These are phyloP conservation scores for Candolleomyces eurysporus DNA, from an alignment of 768 basidiomycete species.

Conservation along the genomic window DNA sequence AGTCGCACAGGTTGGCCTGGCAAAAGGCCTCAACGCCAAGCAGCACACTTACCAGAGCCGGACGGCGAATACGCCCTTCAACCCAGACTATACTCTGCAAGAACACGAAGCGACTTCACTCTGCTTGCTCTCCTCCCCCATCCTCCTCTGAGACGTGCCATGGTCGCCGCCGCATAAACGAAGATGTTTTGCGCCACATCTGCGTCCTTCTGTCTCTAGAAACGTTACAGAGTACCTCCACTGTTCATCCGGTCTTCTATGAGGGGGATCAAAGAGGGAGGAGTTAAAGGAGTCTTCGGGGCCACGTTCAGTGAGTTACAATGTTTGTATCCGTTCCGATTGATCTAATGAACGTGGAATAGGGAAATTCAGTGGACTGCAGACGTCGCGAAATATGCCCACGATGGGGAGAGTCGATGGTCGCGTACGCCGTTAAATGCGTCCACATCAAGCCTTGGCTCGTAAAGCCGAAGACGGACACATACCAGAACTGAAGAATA, in stretches of 20 bases:
- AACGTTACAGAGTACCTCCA: slow-evolving; percentile 17
- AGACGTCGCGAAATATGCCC: too few species aligned
- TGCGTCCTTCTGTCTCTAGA: slow-evolving; percentile 23
- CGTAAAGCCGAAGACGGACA: slow-evolving; percentile 31
- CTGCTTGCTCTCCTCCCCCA: not conserved
- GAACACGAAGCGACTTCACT: too few species aligned
- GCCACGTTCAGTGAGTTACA: slow-evolving; percentile 26
- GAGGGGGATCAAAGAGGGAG: slow-evolving; percentile 20
- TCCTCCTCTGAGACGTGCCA: not conserved
- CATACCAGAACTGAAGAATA: slow-evolving; percentile 24
- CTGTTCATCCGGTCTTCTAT: slow-evolving; percentile 27
- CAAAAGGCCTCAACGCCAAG: not conserved
- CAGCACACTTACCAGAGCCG: not conserved
- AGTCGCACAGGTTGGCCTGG: not conserved
- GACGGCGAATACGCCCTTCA: not conserved
- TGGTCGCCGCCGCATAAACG: slow-evolving; percentile 11
- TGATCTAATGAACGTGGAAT: not conserved
- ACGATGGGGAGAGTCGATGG: too few species aligned
- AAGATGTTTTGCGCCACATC: slow-evolving; percentile 30
- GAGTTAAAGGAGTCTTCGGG: slow-evolving; percentile 27
- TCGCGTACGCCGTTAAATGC: too few species aligned
- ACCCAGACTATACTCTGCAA: not conserved
- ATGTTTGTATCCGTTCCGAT: not conserved
- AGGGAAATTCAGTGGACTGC: slow-evolving; percentile 22
- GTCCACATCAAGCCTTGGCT: slow-evolving; percentile 41